phyloP scores from a whole-genome alignment of 179 eudicot species.

The Beta macrorhiza region DNA sequence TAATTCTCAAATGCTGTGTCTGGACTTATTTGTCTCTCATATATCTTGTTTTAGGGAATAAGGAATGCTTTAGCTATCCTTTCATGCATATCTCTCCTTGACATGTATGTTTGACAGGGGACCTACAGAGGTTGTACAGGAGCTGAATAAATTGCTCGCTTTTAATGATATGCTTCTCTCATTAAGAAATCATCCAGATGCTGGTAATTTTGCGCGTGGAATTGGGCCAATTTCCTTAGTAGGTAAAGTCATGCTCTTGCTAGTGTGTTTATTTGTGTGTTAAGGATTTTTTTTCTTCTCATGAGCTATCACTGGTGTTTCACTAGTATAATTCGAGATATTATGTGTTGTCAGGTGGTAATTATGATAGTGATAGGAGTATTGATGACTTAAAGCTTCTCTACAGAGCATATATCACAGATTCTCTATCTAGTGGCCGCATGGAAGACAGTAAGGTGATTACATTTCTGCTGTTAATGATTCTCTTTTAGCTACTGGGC shows the following conservation, averaged over 20 bases:
- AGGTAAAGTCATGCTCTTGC: constrained; percentile 46
- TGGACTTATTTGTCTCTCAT: too few relatives aligned
- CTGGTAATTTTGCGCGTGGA: constrained; percentile 72
- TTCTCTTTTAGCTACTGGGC: not conserved
- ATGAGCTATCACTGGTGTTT: not conserved
- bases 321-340: not conserved
- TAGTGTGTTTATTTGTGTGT: not conserved
- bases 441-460: constrained; percentile 82
- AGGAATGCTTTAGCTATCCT: constrained; percentile 7
- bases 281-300: not conserved
- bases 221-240: constrained; percentile 72
- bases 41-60: not conserved
- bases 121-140: constrained; percentile 53
- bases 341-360: constrained; percentile 61
- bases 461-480: not conserved
- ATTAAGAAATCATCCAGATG: constrained; percentile 67
- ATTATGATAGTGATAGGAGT: constrained; percentile 66
- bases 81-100: constrained; percentile 13
- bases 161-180: constrained; percentile 66
- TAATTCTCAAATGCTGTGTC: not conserved
- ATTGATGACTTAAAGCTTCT: constrained; percentile 87
- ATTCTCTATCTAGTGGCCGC: constrained; percentile 70
- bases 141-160: constrained; percentile 65
- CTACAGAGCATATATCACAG: constrained; percentile 71
- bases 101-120: constrained; percentile 47